Evolutionary conservation across 352 stramenopile species (phyloP), one percentile per base, ranked within the genome.

Genomic region (Pythium vanterpoolii): DNA sequence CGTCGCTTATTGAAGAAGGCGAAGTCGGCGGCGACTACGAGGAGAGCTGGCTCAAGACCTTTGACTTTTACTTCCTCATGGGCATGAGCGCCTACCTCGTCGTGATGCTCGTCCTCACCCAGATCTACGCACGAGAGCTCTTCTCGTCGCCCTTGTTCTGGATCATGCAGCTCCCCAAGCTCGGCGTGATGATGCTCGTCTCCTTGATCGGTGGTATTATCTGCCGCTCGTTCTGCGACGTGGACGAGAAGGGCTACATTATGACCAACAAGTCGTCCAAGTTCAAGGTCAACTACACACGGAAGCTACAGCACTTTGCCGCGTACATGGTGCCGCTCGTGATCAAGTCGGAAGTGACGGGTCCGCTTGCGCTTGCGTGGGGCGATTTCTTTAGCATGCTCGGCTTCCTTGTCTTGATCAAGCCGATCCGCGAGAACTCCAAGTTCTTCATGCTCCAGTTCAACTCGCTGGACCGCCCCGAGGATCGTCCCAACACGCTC

Each of bases 401-500:
- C 4, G 83, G 80, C 50, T 94, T 94, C 64, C 68, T 94, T 31
- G 68, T 91, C 51, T 70, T 92, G 28, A 94, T 94, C 57, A 92
- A 92, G 62, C 84, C 84, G 2, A 81, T 94, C 31, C 75, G 84
- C 13, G 85, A 94, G 63, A 71, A 72, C 54, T 86, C 77, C 34
- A 90, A 77, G 62, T 80, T 94, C 49, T 90, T 92, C 63, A 94
- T 94, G 85, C 71, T 94, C 47, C 85, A 94, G 62, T 94, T 94
- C 60, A 94, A 94, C 73, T 92, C 82, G 43, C 64, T 94, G 18
- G 85, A 94, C 68, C 78, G 85, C 44, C 85, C 85, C 7, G 85
- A 94, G 39, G 85, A 94, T 53, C 77, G 85, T 46, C 85, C 85
- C 42, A 51, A 60, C n/a, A 33, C 46, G 46, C 31, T 85, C 71